Evolutionary conservation across 768 basidiomycete genomes (phyloP).

Genomic region (Leccinum barrowsii): DNA sequence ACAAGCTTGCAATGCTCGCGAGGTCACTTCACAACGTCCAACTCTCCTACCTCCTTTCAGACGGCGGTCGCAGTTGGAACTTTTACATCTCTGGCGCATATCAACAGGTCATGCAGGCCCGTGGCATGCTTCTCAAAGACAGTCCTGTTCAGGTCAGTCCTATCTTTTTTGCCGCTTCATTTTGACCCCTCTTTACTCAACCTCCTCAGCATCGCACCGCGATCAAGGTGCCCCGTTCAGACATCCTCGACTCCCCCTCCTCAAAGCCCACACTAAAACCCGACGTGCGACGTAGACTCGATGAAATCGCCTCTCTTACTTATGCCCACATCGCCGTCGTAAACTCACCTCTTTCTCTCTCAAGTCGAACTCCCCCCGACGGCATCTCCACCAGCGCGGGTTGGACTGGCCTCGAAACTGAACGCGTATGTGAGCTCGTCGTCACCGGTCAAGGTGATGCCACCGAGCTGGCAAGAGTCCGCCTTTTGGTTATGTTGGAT

Average conservation of each 20-base stretch:
- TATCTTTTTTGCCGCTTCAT: neutral
- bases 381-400: constrained; percentile 74
- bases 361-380: constrained; percentile 72
- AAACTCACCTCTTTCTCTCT: constrained; percentile 74
- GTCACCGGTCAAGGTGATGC: constrained; percentile 86
- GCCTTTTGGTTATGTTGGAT: constrained; percentile 90
- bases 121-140: constrained; percentile 87
- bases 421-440: constrained; percentile 89
- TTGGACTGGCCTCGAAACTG: constrained; percentile 90
- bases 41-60: constrained; percentile 71
- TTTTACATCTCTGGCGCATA: constrained; percentile 89
- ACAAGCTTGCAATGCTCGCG: constrained; percentile 75
- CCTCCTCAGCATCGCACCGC: constrained; percentile 67
- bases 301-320: constrained; percentile 93
- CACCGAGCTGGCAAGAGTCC: constrained; percentile 87
- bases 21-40: constrained; percentile 81
- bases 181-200: constrained; percentile 13
- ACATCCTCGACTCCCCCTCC: constrained; percentile 84
- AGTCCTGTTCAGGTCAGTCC: constrained; percentile 73
- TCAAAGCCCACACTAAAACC: constrained; percentile 77
- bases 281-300: constrained; percentile 80
- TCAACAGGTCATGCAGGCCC: constrained; percentile 87
- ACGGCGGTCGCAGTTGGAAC: constrained; percentile 72
- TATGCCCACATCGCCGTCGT: constrained; percentile 91
- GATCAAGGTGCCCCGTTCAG: constrained; percentile 89